Conservation (phyloP, 2,329 filamentous ascomycete genomes). For the Epichloe elymi region DNA sequence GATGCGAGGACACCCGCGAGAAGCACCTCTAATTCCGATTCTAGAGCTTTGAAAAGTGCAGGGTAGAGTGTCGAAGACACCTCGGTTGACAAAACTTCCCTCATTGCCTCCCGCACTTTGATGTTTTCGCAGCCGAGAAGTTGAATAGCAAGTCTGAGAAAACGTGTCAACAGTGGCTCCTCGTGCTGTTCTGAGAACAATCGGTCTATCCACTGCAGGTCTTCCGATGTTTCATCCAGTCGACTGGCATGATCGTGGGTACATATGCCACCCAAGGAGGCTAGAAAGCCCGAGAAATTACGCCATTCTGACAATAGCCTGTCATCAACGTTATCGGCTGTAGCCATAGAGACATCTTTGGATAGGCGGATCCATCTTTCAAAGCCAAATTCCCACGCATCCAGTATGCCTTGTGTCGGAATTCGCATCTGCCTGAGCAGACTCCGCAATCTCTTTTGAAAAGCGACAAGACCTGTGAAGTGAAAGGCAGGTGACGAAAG, state of each 20-base stretch:
- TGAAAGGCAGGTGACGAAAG: constrained; percentile 50
- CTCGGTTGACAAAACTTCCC: constrained; percentile 53
- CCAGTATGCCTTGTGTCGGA: constrained; percentile 52
- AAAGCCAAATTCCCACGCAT: constrained; percentile 54
- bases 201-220: constrained; percentile 52
- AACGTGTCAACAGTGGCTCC: constrained; percentile 45
- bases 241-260: constrained; percentile 43
- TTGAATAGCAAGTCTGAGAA: constrained; percentile 50
- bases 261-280: constrained; percentile 53
- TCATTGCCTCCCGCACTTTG: constrained; percentile 51
- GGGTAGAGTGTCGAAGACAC: constrained; percentile 48
- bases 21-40: constrained; percentile 49
- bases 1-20: constrained; percentile 43
- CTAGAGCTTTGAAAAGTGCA: constrained; percentile 50
- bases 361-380: constrained; percentile 51
- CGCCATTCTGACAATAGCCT: constrained; percentile 49
- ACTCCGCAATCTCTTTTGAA: constrained; percentile 51
- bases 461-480: constrained; percentile 56
- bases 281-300: constrained; percentile 55
- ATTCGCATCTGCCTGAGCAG: constrained; percentile 47
- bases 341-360: constrained; percentile 45
- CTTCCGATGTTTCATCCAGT: constrained; percentile 44
- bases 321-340: constrained; percentile 40
- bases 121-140: constrained; percentile 51
- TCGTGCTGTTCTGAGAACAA: constrained; percentile 45